Percentiles rank a stretch among this genome's conserved stretches.
These are phyloP conservation scores for Nicotiana rustica DNA, from an alignment of 305 asterid species.

Conservation along the genomic window DNA sequence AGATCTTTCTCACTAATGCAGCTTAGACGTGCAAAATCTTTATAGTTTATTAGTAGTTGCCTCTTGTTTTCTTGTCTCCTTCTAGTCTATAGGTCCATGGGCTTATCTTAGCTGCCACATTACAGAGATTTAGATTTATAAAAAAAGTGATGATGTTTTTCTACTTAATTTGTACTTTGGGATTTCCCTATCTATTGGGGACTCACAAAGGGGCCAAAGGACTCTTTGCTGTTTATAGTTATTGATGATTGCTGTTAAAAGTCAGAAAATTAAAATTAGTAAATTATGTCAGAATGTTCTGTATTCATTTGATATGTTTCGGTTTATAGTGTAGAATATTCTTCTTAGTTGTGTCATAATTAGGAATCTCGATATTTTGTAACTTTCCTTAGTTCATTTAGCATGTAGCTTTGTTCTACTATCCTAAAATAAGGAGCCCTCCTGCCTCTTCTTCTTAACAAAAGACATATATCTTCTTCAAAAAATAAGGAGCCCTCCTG, in stretches of 20 bases:
- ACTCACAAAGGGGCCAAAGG: background rate
- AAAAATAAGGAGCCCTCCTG: background rate
- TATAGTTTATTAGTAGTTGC: background rate
- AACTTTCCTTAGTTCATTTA: background rate
- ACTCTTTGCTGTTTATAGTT: background rate
- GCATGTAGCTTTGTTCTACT: constrained; percentile 17
- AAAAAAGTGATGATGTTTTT: constrained; percentile 6
- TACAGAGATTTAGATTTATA: background rate
- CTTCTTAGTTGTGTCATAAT: background rate
- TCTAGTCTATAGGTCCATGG: constrained; percentile 5
- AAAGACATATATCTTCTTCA: no score
- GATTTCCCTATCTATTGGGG: background rate
- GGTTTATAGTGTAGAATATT: background rate
- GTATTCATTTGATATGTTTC: background rate
- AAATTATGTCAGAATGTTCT: background rate
- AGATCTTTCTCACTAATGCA: constrained; percentile 8
- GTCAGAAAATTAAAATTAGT: background rate
- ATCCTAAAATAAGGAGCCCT: constrained; percentile 3
- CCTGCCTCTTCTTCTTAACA: background rate
- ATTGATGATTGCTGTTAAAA: background rate
- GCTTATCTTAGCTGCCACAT: background rate
- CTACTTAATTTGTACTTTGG: background rate
- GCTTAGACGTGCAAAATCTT: background rate
- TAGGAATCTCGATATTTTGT: background rate
- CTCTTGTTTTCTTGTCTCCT: background rate